Percentiles rank a stretch among this genome's conserved stretches.
phyloP scores from a whole-genome alignment of 371 early-diverging fungal species.

The Dinochytrium kinnereticum region DNA sequence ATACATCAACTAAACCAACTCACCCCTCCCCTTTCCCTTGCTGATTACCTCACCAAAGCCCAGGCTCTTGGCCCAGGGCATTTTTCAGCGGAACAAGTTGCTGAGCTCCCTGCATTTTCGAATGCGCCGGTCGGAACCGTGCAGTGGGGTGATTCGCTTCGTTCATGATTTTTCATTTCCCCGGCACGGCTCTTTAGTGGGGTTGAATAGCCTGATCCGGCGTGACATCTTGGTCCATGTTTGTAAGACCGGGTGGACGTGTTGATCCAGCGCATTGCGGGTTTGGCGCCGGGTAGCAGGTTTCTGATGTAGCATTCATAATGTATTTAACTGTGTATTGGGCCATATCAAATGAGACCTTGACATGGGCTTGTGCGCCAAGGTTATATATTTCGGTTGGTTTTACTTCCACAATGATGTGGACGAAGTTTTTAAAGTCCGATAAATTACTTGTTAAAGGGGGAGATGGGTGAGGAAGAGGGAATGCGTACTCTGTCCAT shows the following conservation, averaged over 20 bases:
- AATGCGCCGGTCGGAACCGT: too few species aligned
- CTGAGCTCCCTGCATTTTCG: too few species aligned
- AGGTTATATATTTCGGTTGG: slow-evolving; percentile 84
- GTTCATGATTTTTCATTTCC: too few species aligned
- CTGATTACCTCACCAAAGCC: too few species aligned
- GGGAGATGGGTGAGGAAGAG: too few species aligned
- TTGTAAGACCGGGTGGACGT: slow-evolving; percentile 81
- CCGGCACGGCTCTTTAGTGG: too few species aligned
- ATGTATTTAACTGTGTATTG: slow-evolving; percentile 73
- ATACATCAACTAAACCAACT: too few species aligned
- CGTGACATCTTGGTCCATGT: slow-evolving; percentile 82
- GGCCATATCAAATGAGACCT: slow-evolving; percentile 89
- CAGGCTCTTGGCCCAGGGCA: too few species aligned
- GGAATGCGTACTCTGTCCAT: slow-evolving; percentile 50
- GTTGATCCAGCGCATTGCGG: slow-evolving; percentile 76
- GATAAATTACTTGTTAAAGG: slow-evolving; percentile 88
- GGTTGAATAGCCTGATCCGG: slow-evolving; percentile 81
- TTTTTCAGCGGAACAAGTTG: too few species aligned
- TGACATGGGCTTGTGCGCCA: slow-evolving; percentile 72
- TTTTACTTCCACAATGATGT: slow-evolving; percentile 75
- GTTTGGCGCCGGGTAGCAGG: slow-evolving; percentile 79
- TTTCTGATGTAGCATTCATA: background rate
- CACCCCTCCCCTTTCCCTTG: too few species aligned
- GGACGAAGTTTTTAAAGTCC: slow-evolving; percentile 79
- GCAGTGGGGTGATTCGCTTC: too few species aligned